phyloP scores from a whole-genome alignment of 2,329 filamentous ascomycete genomes.

The Venturia pyrina region DNA sequence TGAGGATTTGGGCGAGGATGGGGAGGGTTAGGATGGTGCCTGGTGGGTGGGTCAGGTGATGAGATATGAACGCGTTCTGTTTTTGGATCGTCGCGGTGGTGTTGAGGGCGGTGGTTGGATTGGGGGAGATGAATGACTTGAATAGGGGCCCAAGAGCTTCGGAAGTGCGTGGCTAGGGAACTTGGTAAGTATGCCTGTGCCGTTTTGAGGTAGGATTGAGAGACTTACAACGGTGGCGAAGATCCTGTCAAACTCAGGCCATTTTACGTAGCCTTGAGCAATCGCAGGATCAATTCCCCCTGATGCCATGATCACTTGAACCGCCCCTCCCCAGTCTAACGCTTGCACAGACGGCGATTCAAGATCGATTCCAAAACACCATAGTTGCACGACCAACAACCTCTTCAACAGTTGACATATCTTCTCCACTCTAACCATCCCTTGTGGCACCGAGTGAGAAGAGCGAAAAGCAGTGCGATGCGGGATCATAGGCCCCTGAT shows the following conservation, averaged over 20 bases:
- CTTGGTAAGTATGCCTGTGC: neutral
- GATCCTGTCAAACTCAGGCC: neutral
- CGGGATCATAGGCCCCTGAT: neutral
- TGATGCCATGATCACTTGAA: neutral
- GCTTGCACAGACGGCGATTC: neutral
- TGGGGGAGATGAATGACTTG: neutral
- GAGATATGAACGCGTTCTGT: neutral
- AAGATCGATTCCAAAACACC: neutral
- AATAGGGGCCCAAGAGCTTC: neutral
- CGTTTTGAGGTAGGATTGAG: neutral
- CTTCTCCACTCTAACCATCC: neutral
- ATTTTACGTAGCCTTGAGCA: neutral
- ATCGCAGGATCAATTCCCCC: neutral
- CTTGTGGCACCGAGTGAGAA: neutral
- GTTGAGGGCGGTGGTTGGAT: neutral
- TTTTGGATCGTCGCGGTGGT: neutral
- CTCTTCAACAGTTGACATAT: neutral
- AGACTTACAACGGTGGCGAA: neutral
- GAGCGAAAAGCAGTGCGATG: neutral
- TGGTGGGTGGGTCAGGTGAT: neutral
- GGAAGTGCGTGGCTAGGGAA: neutral
- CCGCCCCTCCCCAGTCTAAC: neutral
- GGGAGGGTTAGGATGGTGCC: neutral
- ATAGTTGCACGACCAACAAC: neutral
- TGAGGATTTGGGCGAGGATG: neutral